A percentile compares a stretch with the other conserved stretches of the same genome.
Conservation (phyloP, 495 filamentous ascomycete species). For the Recurvomyces mirabilis region DNA sequence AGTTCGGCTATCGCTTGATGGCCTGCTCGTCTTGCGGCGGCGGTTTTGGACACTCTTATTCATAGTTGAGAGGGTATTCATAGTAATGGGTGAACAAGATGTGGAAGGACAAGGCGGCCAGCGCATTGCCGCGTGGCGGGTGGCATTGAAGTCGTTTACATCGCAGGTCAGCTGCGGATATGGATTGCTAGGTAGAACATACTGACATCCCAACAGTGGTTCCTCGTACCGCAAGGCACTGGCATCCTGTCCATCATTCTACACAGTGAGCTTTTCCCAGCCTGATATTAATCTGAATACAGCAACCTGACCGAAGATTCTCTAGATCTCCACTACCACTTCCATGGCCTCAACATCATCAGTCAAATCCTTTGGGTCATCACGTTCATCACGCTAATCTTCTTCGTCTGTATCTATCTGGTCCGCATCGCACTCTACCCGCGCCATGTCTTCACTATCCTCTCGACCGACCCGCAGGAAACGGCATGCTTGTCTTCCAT, state of each 20-base stretch:
- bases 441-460: background rate
- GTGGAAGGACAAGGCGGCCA: background rate
- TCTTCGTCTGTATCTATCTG: background rate
- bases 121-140: background rate
- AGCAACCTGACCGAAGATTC: background rate
- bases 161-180: conserved; percentile 1
- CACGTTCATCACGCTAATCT: background rate
- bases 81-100: background rate
- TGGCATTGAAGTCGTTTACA: conserved; percentile 1
- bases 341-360: background rate
- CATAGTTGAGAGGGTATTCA: too few relatives aligned
- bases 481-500: background rate
- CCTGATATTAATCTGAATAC: background rate
- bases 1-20: too few relatives aligned
- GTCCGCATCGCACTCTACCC: background rate
- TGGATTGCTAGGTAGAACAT: background rate
- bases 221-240: conserved; percentile 2
- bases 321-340: conserved; percentile 1
- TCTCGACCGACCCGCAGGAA: background rate
- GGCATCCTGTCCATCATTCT: conserved; percentile 1
- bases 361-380: background rate
- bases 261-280: background rate
- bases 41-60: too few relatives aligned
- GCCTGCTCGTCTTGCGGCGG: too few relatives aligned
- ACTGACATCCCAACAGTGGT: conserved; percentile 2